Evolutionary conservation across 805 yeast species (phyloP).

Genomic region (Candida silvatica): DNA sequence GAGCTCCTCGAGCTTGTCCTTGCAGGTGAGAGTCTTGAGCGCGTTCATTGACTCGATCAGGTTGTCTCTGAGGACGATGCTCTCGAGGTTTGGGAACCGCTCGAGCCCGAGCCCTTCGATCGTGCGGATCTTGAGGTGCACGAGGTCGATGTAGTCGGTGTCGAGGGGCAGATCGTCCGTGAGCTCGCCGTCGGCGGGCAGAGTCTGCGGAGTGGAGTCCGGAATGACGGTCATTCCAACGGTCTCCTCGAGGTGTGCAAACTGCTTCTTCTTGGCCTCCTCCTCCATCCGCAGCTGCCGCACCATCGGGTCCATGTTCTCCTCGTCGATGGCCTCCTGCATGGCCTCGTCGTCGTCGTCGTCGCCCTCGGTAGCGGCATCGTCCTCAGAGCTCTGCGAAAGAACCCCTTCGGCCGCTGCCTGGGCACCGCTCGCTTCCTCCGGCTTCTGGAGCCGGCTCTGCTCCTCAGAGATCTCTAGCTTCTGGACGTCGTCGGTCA

Average conservation of each 20-base stretch:
- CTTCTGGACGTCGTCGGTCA: too few species aligned
- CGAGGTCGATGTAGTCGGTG: conserved; percentile 50
- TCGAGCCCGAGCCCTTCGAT: conserved; percentile 51
- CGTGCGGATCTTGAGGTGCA: conserved; percentile 61
- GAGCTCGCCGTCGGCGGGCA: conserved; percentile 64
- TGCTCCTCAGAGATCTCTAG: too few species aligned
- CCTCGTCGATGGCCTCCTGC: conserved; percentile 5
- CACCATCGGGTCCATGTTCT: conserved; percentile 9
- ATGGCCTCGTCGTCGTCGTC: conserved; percentile 8
- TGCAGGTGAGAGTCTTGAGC: conserved; percentile 41
- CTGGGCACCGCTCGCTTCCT: too few species aligned
- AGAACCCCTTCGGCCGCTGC: too few species aligned
- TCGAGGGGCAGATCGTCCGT: conserved; percentile 50
- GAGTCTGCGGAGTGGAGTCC: conserved; percentile 40
- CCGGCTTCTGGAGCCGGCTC: too few species aligned
- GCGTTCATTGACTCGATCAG: conserved; percentile 66
- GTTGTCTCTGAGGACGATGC: conserved; percentile 76
- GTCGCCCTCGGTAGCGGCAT: background rate
- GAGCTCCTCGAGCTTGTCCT: conserved; percentile 56
- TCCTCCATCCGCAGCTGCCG: background rate
- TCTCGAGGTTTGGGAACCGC: conserved; percentile 48
- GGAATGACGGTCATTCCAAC: conserved; percentile 24
- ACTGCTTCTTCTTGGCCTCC: conserved; percentile 2
- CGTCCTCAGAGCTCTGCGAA: too few species aligned
- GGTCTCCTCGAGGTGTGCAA: conserved; percentile 10